Evolutionary conservation across 2,329 filamentous ascomycete genomes (phyloP).

Genomic region (Teratosphaeriaceae sp.): DNA sequence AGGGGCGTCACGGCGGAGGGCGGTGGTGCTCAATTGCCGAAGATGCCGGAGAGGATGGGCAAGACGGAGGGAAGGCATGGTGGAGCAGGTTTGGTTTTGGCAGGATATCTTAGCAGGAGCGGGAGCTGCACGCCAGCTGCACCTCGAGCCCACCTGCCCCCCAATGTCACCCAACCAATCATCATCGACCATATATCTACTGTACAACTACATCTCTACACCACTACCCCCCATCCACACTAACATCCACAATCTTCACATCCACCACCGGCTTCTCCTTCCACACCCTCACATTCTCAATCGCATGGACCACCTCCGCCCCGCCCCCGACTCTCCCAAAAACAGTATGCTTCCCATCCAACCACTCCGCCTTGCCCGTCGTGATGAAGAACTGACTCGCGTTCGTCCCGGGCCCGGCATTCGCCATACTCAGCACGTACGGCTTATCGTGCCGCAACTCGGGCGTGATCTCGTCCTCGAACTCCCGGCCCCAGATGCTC

Average conservation of each 20-base stretch:
- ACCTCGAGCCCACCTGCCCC: neutral
- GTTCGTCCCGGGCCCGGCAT: conserved; percentile 91
- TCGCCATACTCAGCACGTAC: conserved; percentile 96
- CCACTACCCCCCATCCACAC: too few relatives aligned
- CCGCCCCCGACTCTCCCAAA: conserved; percentile 88
- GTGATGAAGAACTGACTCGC: conserved; percentile 98
- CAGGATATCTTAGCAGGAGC: neutral
- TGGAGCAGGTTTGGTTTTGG: neutral
- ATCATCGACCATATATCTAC: neutral
- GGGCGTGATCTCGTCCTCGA: conserved; percentile 82
- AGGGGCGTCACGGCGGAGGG: conserved; percentile 6
- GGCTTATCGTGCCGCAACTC: conserved; percentile 89
- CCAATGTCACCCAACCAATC: neutral
- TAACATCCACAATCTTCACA: conserved; percentile 92
- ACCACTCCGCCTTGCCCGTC: conserved; percentile 93
- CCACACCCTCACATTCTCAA: conserved; percentile 81
- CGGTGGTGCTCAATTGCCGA: neutral
- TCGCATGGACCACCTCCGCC: conserved; percentile 89
- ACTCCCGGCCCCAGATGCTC: conserved; percentile 87
- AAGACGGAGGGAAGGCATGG: neutral
- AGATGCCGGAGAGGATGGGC: neutral
- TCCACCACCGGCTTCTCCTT: conserved; percentile 95
- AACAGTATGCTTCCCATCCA: conserved; percentile 93
- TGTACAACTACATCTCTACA: too few relatives aligned
- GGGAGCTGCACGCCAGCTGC: neutral